A percentile compares a stretch with the other conserved stretches of the same genome.
Evolutionary conservation across 108 stramenopile genomes (phyloP).

Genomic region (Cyclotella kingstonii): DNA sequence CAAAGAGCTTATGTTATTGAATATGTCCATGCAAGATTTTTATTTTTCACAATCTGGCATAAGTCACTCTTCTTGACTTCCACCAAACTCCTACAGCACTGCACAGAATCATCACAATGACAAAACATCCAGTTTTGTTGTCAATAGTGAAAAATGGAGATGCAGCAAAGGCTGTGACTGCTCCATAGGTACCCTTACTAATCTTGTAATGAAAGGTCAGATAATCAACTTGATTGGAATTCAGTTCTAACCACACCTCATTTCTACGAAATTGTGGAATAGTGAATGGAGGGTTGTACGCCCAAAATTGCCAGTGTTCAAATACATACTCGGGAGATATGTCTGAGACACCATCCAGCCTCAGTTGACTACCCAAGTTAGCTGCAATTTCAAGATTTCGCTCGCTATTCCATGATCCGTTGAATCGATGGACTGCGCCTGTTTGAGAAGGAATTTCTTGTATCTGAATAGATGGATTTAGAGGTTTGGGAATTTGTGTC

Average conservation of each 20-base stretch:
- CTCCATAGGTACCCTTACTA: too few species aligned
- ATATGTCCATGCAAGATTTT: too few species aligned
- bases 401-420: constrained; percentile 43
- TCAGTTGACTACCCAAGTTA: constrained; percentile 50
- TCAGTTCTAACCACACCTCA: constrained; percentile 82
- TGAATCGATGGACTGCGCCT: constrained; percentile 78
- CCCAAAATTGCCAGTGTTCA: constrained; percentile 69
- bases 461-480: constrained; percentile 65
- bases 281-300: constrained; percentile 88
- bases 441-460: constrained; percentile 54
- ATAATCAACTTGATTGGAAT: constrained; percentile 53
- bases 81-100: too few species aligned
- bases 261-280: constrained; percentile 82
- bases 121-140: too few species aligned
- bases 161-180: too few species aligned
- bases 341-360: constrained; percentile 52
- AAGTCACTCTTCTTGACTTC: too few species aligned
- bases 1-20: too few species aligned
- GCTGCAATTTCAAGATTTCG: constrained; percentile 43
- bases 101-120: too few species aligned
- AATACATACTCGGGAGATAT: constrained; percentile 55
- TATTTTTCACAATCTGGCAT: too few species aligned
- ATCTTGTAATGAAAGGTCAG: constrained; percentile 48
- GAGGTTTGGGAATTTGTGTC: constrained; percentile 79
- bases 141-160: too few species aligned